Conservation (phyloP, 345 rosid genomes). For the Arabidopsis thaliana region DNA sequence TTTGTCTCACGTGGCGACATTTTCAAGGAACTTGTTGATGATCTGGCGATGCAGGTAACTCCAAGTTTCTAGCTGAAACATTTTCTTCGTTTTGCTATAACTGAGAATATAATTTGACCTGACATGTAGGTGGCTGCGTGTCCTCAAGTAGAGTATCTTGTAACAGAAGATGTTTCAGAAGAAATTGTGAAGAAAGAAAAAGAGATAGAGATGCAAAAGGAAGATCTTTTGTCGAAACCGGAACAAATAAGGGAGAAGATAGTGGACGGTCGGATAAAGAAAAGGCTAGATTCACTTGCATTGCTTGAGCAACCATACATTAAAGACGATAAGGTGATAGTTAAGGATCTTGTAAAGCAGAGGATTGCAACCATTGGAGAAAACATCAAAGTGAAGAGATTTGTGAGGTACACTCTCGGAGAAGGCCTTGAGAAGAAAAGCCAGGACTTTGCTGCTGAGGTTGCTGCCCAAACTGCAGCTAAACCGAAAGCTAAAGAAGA, state of each 20-base stretch:
- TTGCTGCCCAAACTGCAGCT: slow-evolving; percentile 89
- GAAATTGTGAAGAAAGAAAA: slow-evolving; percentile 80
- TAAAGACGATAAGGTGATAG: slow-evolving; percentile 85
- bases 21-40: slow-evolving; percentile 91
- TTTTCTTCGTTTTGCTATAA: slow-evolving; percentile 11
- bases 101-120: neutral
- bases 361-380: slow-evolving; percentile 93
- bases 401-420: slow-evolving; percentile 84
- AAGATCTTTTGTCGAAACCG: slow-evolving; percentile 88
- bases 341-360: slow-evolving; percentile 90
- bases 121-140: slow-evolving; percentile 70
- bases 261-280: slow-evolving; percentile 88
- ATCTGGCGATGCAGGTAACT: slow-evolving; percentile 81
- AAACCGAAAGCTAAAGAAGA: slow-evolving; percentile 56
- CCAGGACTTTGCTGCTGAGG: slow-evolving; percentile 97
- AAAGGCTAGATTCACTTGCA: slow-evolving; percentile 87
- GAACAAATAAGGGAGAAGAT: slow-evolving; percentile 89
- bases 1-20: slow-evolving; percentile 95
- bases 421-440: slow-evolving; percentile 93
- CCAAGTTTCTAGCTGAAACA: neutral
- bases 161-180: slow-evolving; percentile 81
- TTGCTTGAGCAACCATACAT: slow-evolving; percentile 94
- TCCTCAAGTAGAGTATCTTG: slow-evolving; percentile 88
- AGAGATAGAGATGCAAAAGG: slow-evolving; percentile 96
- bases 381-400: slow-evolving; percentile 88